Conservation (phyloP, 2,329 filamentous ascomycete species). For the Fusarium avenaceum region DNA sequence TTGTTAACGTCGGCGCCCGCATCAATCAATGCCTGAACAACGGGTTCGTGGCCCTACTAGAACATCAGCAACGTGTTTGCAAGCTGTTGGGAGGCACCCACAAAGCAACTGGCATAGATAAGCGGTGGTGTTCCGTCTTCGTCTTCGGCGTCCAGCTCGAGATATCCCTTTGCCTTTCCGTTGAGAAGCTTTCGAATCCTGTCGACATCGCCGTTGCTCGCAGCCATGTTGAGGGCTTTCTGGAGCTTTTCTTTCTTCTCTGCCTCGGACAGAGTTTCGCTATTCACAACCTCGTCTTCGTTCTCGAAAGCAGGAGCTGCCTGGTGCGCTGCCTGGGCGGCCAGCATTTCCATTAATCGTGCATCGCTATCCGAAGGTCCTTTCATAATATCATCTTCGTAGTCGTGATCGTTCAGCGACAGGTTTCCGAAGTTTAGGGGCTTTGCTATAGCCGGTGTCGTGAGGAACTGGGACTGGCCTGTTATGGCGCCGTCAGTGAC, state of each 20-base stretch:
- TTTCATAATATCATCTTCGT: slow-evolving; percentile 71
- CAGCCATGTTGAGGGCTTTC: slow-evolving; percentile 91
- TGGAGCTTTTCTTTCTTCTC: slow-evolving; percentile 88
- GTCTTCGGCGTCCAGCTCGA: slow-evolving; percentile 89
- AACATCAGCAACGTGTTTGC: slow-evolving; percentile 12
- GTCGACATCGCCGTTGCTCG: slow-evolving; percentile 92
- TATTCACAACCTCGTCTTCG: slow-evolving; percentile 82
- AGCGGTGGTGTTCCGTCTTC: slow-evolving; percentile 96
- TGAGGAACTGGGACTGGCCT: slow-evolving; percentile 97
- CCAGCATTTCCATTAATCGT: slow-evolving; percentile 94
- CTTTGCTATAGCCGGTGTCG: slow-evolving; percentile 85
- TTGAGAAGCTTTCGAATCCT: slow-evolving; percentile 81
- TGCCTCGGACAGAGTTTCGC: slow-evolving; percentile 77
- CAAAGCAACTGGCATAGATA: slow-evolving; percentile 98
- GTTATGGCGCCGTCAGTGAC: slow-evolving; percentile 47
- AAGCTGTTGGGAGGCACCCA: slow-evolving; percentile 59
- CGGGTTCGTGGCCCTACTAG: slow-evolving; percentile 83
- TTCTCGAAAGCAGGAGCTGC: slow-evolving; percentile 79
- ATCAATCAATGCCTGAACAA: slow-evolving; percentile 85
- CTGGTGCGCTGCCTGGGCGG: slow-evolving; percentile 87
- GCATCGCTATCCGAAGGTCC: slow-evolving; percentile 81
- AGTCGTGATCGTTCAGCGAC: slow-evolving; percentile 83
- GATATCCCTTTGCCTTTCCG: slow-evolving; percentile 78
- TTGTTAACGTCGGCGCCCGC: slow-evolving; percentile 91
- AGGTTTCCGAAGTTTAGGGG: slow-evolving; percentile 86